Conservation (phyloP, 2,329 filamentous ascomycete species). For the Neoascochyta sp. region DNA sequence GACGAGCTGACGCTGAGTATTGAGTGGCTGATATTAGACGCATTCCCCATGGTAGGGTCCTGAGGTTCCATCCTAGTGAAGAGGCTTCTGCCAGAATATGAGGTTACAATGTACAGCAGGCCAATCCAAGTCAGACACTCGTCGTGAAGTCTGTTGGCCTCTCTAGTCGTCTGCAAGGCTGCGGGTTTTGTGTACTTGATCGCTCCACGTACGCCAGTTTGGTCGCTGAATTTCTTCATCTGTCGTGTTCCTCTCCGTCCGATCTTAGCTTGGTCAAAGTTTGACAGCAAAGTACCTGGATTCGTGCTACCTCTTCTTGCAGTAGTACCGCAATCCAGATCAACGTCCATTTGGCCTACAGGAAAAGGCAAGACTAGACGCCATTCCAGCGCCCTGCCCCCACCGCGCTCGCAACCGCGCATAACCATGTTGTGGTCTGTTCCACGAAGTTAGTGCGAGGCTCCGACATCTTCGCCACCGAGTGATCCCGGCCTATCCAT, state of each 20-base stretch:
- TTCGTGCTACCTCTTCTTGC: conserved; percentile 25
- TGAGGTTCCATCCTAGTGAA: conserved; percentile 27
- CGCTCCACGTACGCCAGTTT: conserved; percentile 14
- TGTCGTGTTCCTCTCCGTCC: conserved; percentile 15
- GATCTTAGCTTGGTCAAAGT: conserved; percentile 12
- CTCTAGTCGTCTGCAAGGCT: conserved; percentile 25
- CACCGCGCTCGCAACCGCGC: conserved; percentile 33
- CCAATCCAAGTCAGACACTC: conserved; percentile 20
- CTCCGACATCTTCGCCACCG: conserved; percentile 20
- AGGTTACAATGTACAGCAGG: conserved; percentile 32
- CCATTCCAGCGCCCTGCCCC: conserved; percentile 37
- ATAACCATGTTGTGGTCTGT: conserved; percentile 26
- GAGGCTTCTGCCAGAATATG: conserved; percentile 27
- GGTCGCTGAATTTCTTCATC: conserved; percentile 10
- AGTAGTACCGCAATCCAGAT: conserved; percentile 25
- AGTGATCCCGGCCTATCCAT: conserved; percentile 9
- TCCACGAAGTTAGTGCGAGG: conserved; percentile 28
- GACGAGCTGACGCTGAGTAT: conserved; percentile 11
- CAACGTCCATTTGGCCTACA: conserved; percentile 18
- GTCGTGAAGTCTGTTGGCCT: conserved; percentile 12
- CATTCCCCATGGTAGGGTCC: conserved; percentile 23
- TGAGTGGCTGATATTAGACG: conserved; percentile 18
- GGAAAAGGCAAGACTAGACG: conserved; percentile 18
- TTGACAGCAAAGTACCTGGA: conserved; percentile 10
- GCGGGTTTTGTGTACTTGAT: conserved; percentile 13